A percentile compares a stretch with the other conserved stretches of the same genome.
Evolutionary conservation across 176 grass and related monocot genomes (phyloP).

Genomic region (Pharus latifolius): DNA sequence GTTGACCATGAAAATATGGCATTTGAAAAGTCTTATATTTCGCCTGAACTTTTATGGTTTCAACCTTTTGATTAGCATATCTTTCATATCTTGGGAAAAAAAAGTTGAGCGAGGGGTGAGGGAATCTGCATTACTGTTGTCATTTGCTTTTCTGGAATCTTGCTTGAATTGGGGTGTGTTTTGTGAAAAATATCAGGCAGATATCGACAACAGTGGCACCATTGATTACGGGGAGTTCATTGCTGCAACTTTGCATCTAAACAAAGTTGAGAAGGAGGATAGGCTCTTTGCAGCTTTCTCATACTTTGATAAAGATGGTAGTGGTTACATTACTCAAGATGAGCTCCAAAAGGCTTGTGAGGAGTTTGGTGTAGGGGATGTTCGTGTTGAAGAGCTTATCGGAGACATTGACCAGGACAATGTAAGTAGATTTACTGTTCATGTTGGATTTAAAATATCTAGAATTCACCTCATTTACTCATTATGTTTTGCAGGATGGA

Average conservation of each 20-base stretch:
- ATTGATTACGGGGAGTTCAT: conserved; percentile 80
- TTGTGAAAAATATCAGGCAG: conserved; percentile 45
- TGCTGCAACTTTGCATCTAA: conserved; percentile 72
- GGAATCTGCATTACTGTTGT: neutral
- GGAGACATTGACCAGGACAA: conserved; percentile 70
- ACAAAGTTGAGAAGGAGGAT: conserved; percentile 78
- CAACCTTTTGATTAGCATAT: neutral
- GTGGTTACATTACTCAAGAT: conserved; percentile 78
- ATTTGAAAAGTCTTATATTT: neutral
- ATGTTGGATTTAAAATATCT: neutral
- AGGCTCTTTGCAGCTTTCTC: conserved; percentile 58
- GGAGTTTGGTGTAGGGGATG: conserved; percentile 67
- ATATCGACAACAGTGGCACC: conserved; percentile 71
- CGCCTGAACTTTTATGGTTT: neutral
- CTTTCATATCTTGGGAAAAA: neutral
- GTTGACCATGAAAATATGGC: neutral
- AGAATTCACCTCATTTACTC: neutral
- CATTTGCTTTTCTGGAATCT: conserved; percentile 1
- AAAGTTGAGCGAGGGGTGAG: neutral
- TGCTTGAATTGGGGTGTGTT: neutral
- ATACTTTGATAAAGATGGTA: conserved; percentile 72
- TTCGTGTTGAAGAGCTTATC: conserved; percentile 62
- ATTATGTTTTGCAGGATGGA: conserved; percentile 37
- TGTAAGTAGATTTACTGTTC: conserved; percentile 18
- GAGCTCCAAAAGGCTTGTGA: conserved; percentile 74